Evolutionary conservation across 306 rosid genomes (phyloP).

Genomic region (Cucumis sativus): Cucumber_9930_V3 NC_026660.2:18788001-18788500

Average conservation of each 20-base stretch:
- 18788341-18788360: slow-evolving; percentile 1
- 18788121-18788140: neutral
- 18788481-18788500: neutral
- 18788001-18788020: no score
- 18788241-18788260: neutral
- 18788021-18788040: no score
- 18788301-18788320: neutral
- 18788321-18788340: slow-evolving; percentile 15
- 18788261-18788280: neutral
- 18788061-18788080: no score
- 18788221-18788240: neutral
- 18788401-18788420: slow-evolving; percentile 4
- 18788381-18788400: neutral
- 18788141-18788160: neutral
- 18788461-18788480: neutral
- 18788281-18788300: neutral
- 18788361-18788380: neutral
- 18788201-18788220: neutral
- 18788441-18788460: neutral
- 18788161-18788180: neutral
- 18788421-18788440: neutral
- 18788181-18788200: neutral
- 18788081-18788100: no score
- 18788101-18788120: neutral
- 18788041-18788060: no score